Evolutionary conservation across 192 early-diverging fungal genomes (phyloP), one percentile per base, ranked within the genome.

Genomic region (Mortierella antarctica): DNA sequence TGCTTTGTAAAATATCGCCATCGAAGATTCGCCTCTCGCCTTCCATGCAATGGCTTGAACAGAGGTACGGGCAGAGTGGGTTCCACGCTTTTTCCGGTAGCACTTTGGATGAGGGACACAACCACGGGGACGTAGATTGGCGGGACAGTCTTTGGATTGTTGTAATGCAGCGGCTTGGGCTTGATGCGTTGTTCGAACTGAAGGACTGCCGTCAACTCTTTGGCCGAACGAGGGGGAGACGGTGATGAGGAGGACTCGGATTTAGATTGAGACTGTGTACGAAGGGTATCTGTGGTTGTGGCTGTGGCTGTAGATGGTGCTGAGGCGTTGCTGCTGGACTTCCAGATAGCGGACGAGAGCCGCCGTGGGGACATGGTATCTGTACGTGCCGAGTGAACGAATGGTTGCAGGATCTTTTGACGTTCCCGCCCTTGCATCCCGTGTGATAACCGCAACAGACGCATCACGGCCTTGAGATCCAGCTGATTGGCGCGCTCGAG

Each of bases 401-500:
- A 71, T 13, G 77, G 77, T 20, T 80, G 64, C 9, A 80, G 59
- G 10, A 80, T 65, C 15, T 45, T 67, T 31, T 53, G 70, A 11
- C 77, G 77, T 47, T 72, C 77, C 23, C 20, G 56, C 21, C 77
- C 77, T 6, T 49, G 65, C 40, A 80, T 56, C 5, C 77, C 70
- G 41, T 80, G 63, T 0, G 77, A 41, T 9, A 68, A 20, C 48
- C 70, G 13, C n/a, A 80, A 42, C 9, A 80, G 39, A 23, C 70
- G 70, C 54, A 62, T 59, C 13, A 68, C 65, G 0, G 70, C 42
- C 55, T 72, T 80, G 20, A 68, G 46, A 21, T 80, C 77, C 77
- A 80, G 52, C 39, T 72, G 77, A 56, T 80, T 80, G 55, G 69
- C 77, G 12, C 77, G 77, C 14, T 80, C 77, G 13, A 80, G 58